phyloP scores from a whole-genome alignment of 257 asterid species.

The Solanum sitiens region DNA sequence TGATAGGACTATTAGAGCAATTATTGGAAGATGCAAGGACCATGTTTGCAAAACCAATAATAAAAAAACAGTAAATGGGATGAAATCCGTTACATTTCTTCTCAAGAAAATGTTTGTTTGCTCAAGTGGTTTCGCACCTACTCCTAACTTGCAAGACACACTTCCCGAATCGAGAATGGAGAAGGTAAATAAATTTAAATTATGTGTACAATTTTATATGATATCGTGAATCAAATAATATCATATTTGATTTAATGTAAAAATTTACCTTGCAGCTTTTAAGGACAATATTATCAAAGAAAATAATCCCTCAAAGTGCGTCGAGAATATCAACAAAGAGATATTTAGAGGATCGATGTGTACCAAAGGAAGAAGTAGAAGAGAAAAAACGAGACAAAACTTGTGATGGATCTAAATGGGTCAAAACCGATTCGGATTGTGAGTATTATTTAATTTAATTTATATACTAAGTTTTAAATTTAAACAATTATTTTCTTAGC shows the following conservation, averaged over 20 bases:
- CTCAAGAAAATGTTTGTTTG: slow-evolving; percentile 83
- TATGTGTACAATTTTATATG: background rate
- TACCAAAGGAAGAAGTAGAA: slow-evolving; percentile 18
- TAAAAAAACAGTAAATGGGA: slow-evolving; percentile 45
- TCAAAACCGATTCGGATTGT: slow-evolving; percentile 85
- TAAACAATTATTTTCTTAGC: background rate
- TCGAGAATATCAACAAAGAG: slow-evolving; percentile 42
- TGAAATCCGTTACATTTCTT: slow-evolving; percentile 61
- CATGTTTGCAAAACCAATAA: slow-evolving; percentile 49
- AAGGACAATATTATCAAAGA: slow-evolving; percentile 70
- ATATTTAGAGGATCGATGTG: slow-evolving; percentile 28
- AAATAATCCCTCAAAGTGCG: slow-evolving; percentile 38
- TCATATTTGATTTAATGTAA: background rate
- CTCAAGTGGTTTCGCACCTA: slow-evolving; percentile 47
- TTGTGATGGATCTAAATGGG: slow-evolving; percentile 59
- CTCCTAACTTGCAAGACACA: slow-evolving; percentile 61
- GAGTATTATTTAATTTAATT: slow-evolving; percentile 5
- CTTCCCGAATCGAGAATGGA: slow-evolving; percentile 92
- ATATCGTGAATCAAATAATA: too few relatives aligned
- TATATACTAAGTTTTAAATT: too few relatives aligned
- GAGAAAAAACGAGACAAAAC: slow-evolving; percentile 18
- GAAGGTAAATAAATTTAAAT: slow-evolving; percentile 36
- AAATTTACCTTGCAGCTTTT: slow-evolving; percentile 38
- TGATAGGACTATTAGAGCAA: slow-evolving; percentile 75
- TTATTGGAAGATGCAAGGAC: slow-evolving; percentile 79